phyloP scores from a whole-genome alignment of 495 filamentous ascomycete species.

The Penicillium subrubescens region DNA sequence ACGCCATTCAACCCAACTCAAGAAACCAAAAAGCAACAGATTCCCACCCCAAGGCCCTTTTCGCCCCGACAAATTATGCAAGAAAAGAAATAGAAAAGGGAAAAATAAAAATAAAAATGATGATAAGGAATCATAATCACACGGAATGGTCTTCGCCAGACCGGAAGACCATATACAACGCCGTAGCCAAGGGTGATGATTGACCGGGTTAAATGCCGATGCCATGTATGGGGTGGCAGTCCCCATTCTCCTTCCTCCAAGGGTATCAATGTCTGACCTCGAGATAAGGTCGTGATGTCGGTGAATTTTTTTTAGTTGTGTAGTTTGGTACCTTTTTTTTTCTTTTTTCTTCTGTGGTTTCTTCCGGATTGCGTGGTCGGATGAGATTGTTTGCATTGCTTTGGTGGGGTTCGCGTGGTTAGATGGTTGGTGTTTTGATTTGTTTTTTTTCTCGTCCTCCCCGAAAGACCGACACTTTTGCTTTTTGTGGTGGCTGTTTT shows the following conservation, averaged over 20 bases:
- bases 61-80: constrained; percentile 34
- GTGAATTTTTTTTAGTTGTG: background rate
- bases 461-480: constrained; percentile 13
- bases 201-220: constrained; percentile 27
- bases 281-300: background rate
- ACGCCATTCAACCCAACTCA: constrained; percentile 19
- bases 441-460: constrained; percentile 15
- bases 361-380: constrained; percentile 1
- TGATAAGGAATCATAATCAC: constrained; percentile 23
- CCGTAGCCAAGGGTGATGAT: constrained; percentile 29
- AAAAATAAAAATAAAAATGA: constrained; percentile 15
- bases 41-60: constrained; percentile 23
- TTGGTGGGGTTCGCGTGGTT: constrained; percentile 8
- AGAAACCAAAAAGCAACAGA: constrained; percentile 19
- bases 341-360: background rate
- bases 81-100: constrained; percentile 26
- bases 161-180: constrained; percentile 39
- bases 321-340: background rate
- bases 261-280: constrained; percentile 31
- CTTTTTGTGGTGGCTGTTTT: background rate
- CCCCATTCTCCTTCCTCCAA: constrained; percentile 25
- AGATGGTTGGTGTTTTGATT: constrained; percentile 10
- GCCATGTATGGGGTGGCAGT: constrained; percentile 13
- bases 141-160: constrained; percentile 20
- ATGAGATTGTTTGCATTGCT: background rate